Evolutionary conservation across 352 stramenopile genomes (phyloP), one percentile per base, ranked within the genome.

Genomic region (Pythium grandisporangium): DNA sequence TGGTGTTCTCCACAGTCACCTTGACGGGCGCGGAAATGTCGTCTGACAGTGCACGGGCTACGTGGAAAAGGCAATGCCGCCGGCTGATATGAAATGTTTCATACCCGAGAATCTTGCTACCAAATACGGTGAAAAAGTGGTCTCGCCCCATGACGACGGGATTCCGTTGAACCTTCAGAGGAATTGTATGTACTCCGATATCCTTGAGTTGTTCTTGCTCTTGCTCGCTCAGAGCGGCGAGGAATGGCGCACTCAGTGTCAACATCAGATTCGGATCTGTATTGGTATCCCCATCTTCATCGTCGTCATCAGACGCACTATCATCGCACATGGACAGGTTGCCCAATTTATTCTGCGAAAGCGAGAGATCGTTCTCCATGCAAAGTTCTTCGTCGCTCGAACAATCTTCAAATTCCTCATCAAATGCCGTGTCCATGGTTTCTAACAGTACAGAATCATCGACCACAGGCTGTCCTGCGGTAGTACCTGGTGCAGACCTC

Each of bases 281-380:
- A 5, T 64, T 50, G 27, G 55, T 43, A 25, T 58, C 22, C 14
- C 47, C 32, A 1, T 50, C 19, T 1, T 33, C 46, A 13, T 51
- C 37, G 14, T 45, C 44, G 17, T 62, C 43, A n/a, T n/a, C n/a
- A n/a, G n/a, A n/a, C n/a, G n/a, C n/a, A n/a, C n/a, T n/a, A n/a
- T n/a, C n/a, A n/a, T 87, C 74, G 22, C 61, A 65, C 20, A 87
- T 63, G 21, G 70, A 84, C 10, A 86, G 33, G 47, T 79, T 75
- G n/a, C 63, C 62, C 11, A 84, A 43, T 39, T 78, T 82, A 29
- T 84, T 64, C 43, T 85, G 69, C 0, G 71, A 88, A 23, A 78
- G 62, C 1, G 74, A 84, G 14, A 88, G 67, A 19, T 74, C 65
- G 13, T 70, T 61, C 24, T 83, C 66, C 32, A 73, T 60, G 12